phyloP scores from a whole-genome alignment of 2,329 filamentous ascomycete genomes.

The Tolypocladium inflatum region DNA sequence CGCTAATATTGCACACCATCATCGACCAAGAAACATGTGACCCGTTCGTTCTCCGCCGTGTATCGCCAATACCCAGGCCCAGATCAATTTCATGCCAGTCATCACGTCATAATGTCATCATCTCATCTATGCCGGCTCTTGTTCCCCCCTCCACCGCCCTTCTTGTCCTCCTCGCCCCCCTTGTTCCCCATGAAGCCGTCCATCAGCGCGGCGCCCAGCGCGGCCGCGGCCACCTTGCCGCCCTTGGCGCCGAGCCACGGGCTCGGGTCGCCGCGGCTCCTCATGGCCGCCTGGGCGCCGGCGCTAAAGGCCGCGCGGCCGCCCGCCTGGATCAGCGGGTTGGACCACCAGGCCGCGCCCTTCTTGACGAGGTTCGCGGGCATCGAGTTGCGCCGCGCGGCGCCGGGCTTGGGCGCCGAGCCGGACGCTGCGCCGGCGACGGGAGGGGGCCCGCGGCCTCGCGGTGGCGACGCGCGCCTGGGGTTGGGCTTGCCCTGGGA shows the following conservation, averaged over 20 bases:
- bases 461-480: conserved; percentile 9
- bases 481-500: conserved; percentile 13
- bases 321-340: conserved; percentile 28
- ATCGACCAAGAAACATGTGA: not conserved
- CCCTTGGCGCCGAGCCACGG: conserved; percentile 39
- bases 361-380: conserved; percentile 15
- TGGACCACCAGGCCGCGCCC: conserved; percentile 23
- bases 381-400: conserved; percentile 22
- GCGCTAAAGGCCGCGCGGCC: conserved; percentile 37
- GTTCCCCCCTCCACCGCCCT: not conserved
- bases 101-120: not conserved
- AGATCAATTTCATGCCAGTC: not conserved
- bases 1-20: not conserved
- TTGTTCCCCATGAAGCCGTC: conserved; percentile 33
- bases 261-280: conserved; percentile 32
- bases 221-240: conserved; percentile 37
- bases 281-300: conserved; percentile 38
- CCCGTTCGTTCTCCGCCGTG: too few relatives aligned
- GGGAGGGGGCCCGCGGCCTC: conserved; percentile 14
- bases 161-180: conserved; percentile 3
- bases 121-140: not conserved
- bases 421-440: conserved; percentile 3
- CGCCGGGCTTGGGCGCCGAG: conserved; percentile 7
- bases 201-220: conserved; percentile 37
- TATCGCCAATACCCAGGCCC: too few relatives aligned